Conservation (phyloP, 306 rosid genomes). For the Prunus fruticosa region DNA sequence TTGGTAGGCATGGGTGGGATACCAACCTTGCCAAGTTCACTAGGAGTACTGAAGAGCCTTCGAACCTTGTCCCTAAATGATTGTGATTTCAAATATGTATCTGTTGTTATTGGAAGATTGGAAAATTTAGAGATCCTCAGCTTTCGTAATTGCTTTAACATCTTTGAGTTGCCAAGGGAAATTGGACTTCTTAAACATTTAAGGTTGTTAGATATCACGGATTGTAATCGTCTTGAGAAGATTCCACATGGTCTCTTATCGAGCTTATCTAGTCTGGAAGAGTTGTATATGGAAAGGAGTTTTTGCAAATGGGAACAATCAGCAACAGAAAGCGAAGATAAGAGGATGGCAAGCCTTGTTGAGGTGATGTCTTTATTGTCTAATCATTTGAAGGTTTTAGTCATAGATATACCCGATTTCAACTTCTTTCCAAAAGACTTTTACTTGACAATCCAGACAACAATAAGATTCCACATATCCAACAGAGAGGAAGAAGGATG, state of each 20-base stretch:
- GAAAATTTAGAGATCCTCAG: neutral
- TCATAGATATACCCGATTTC: too few species aligned
- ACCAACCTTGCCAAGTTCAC: neutral
- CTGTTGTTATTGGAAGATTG: neutral
- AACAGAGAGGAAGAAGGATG: too few species aligned
- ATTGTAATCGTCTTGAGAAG: accelerated
- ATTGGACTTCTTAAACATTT: neutral
- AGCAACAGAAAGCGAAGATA: too few species aligned
- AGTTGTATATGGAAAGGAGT: neutral
- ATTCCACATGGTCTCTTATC: neutral
- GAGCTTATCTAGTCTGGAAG: constrained; percentile 2
- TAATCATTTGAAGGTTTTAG: too few species aligned
- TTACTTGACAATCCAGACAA: too few species aligned
- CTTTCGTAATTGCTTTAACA: accelerated
- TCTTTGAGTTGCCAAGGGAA: neutral
- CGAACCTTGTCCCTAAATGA: neutral
- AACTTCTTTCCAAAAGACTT: too few species aligned
- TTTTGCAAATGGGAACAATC: too few species aligned
- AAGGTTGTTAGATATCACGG: neutral
- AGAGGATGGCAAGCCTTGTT: too few species aligned
- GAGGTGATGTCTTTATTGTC: too few species aligned
- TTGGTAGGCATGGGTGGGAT: neutral
- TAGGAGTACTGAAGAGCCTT: neutral
- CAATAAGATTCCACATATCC: too few species aligned
- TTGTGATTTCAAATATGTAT: neutral